These are phyloP conservation scores for Pseudogymnoascus sp. DNA, from an alignment of 2,329 filamentous ascomycete genomes.

Conservation along the genomic window DNA sequence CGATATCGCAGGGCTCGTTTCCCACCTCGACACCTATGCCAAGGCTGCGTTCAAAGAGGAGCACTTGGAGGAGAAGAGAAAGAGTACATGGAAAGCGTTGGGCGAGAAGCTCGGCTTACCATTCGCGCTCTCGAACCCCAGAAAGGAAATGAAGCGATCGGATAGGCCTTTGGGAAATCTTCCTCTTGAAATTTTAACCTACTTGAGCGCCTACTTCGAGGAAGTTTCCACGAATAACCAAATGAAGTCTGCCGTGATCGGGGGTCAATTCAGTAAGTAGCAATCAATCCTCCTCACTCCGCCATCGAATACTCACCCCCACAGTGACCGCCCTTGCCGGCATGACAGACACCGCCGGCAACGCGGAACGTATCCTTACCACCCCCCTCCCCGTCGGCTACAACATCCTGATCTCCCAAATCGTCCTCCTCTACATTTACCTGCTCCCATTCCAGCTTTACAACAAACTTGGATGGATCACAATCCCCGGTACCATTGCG, in stretches of 20 bases:
- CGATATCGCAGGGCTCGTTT: slow-evolving; percentile 62
- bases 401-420: slow-evolving; percentile 76
- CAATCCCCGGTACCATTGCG: slow-evolving; percentile 66
- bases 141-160: slow-evolving; percentile 67
- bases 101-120: slow-evolving; percentile 71
- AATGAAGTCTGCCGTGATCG: slow-evolving; percentile 26
- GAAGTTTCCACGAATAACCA: slow-evolving; percentile 28
- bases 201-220: slow-evolving; percentile 44
- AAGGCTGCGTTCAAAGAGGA: slow-evolving; percentile 42
- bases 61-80: slow-evolving; percentile 28
- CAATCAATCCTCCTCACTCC: background rate
- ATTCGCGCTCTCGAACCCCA: slow-evolving; percentile 70
- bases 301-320: slow-evolving; percentile 35
- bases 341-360: slow-evolving; percentile 65
- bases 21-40: slow-evolving; percentile 70
- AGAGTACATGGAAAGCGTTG: slow-evolving; percentile 47
- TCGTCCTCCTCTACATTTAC: slow-evolving; percentile 77
- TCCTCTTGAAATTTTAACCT: slow-evolving; percentile 72
- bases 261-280: slow-evolving; percentile 23
- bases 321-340: slow-evolving; percentile 38
- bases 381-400: slow-evolving; percentile 79
- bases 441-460: slow-evolving; percentile 76
- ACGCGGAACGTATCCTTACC: slow-evolving; percentile 70
- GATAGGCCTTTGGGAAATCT: slow-evolving; percentile 70
- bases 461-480: slow-evolving; percentile 57